Evolutionary conservation across 306 rosid species (phyloP), one percentile per base, ranked within the genome.

Genomic region (Pterocarpus santalinus): DNA sequence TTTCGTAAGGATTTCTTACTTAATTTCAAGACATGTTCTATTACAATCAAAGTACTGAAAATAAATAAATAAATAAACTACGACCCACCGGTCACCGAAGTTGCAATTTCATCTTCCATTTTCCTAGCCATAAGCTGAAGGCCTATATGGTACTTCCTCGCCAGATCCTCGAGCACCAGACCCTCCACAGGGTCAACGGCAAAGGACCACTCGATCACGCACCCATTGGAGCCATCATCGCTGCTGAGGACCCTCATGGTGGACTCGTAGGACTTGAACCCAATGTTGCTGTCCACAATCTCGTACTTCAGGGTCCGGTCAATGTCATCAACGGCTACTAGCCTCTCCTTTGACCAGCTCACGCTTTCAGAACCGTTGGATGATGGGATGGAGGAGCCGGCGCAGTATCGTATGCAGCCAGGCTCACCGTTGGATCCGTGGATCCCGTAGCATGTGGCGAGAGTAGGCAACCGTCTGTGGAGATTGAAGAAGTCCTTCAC

Each of bases 331-430:
- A 91, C 69, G 77, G 83, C 87, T 2, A 83, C 28, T 0, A 91
- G 63, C 65, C 90, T 90, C 74, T 93, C 97, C 74, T 85, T 90
- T 6, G 90, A 82, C 94, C 94, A 93, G 81, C 85, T 82, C 13
- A 80, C 16, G 2, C 43, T 16, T 1, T 8, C 61, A 0, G 62
- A 51, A 2, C 72, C 72, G 43, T 79, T n/a, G n/a, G 89, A 85
- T 17, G 90, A 86, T 30, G 87, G 86, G 57, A 90, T 85, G 12
- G 90, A 85, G 77, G 13, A 86, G 7, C 90, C 91, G 0, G 84
- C 82, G 30, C 94, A 89, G 86, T 68, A 89, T 60, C 97, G 67
- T 38, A 93, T 79, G 80, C 91, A 79, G 30, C 97, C 93, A 3
- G 86, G 83, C 32, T 89, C 88, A 65, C 90, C 88, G 75, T 82